Conservation (phyloP, 306 rosid species). For the Pueraria montana region DNA sequence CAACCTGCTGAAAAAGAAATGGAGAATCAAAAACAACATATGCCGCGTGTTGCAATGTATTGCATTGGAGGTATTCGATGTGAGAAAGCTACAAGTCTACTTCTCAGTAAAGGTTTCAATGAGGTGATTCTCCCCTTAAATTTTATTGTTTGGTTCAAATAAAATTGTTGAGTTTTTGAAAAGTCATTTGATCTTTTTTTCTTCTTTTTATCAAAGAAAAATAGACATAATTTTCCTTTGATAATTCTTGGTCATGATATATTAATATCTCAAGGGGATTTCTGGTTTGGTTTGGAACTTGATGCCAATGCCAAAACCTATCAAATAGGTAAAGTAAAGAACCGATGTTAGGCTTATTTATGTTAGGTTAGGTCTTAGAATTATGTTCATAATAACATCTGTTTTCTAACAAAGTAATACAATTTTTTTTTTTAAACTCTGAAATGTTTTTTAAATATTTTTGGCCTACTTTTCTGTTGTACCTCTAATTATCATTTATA, state of each 20-base stretch:
- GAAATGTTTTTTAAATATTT: no score
- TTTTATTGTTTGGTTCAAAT: conserved; percentile 4
- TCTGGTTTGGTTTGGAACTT: conserved; percentile 33
- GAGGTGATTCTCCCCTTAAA: conserved; percentile 66
- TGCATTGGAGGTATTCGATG: conserved; percentile 99
- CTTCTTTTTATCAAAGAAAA: neutral
- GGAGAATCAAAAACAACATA: conserved; percentile 51
- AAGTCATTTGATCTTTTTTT: neutral
- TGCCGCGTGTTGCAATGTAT: conserved; percentile 94
- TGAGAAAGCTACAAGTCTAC: conserved; percentile 95
- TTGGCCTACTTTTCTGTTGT: neutral
- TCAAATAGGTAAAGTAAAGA: neutral
- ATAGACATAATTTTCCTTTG: neutral
- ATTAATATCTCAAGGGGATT: neutral
- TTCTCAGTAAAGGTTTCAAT: conserved; percentile 87
- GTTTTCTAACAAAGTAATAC: no score
- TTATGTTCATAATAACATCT: neutral
- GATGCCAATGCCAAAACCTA: conserved; percentile 10
- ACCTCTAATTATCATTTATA: neutral
- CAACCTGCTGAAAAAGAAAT: conserved; percentile 48
- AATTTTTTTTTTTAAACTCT: no score
- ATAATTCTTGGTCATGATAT: neutral
- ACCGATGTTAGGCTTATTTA: neutral
- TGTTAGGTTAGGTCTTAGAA: conserved; percentile 5
- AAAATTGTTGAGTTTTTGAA: neutral